Percentiles rank a stretch among this genome's conserved stretches.
Evolutionary conservation across 495 filamentous ascomycete species (phyloP).

Genomic region (Podospora pseudoanserina): DNA sequence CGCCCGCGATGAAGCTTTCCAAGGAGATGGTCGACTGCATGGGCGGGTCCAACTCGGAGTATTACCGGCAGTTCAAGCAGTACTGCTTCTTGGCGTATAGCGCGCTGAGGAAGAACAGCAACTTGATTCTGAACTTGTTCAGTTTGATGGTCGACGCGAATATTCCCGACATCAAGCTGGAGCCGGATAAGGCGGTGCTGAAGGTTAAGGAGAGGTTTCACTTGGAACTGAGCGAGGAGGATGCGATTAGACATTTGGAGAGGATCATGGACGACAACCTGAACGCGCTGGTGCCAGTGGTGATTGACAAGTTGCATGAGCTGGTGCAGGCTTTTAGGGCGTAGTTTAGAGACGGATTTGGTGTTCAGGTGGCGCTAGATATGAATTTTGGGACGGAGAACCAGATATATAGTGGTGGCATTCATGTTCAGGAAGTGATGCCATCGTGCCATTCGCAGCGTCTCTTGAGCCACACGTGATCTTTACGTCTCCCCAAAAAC

Average conservation of each 20-base stretch:
- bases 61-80: constrained; percentile 84
- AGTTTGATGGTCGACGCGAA: constrained; percentile 96
- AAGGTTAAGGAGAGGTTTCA: constrained; percentile 95
- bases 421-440: not conserved
- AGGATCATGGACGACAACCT: constrained; percentile 83
- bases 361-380: not conserved
- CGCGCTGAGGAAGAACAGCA: constrained; percentile 80
- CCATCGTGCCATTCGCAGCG: not conserved
- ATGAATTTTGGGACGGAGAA: not conserved
- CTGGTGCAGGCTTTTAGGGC: constrained; percentile 87
- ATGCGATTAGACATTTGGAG: constrained; percentile 83
- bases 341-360: constrained; percentile 32
- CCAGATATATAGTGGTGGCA: not conserved
- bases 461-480: not conserved
- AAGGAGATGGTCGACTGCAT: constrained; percentile 99
- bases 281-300: constrained; percentile 81
- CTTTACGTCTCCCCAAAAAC: constrained; percentile 57
- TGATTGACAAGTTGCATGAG: constrained; percentile 93
- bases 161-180: constrained; percentile 89
- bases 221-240: constrained; percentile 88
- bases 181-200: constrained; percentile 86
- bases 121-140: constrained; percentile 93
- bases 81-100: constrained; percentile 96
- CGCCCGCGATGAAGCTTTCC: constrained; percentile 92
- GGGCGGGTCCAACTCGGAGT: constrained; percentile 74